phyloP scores from a whole-genome alignment of 2,329 filamentous ascomycete species.

The Helotiales sp. region DNA sequence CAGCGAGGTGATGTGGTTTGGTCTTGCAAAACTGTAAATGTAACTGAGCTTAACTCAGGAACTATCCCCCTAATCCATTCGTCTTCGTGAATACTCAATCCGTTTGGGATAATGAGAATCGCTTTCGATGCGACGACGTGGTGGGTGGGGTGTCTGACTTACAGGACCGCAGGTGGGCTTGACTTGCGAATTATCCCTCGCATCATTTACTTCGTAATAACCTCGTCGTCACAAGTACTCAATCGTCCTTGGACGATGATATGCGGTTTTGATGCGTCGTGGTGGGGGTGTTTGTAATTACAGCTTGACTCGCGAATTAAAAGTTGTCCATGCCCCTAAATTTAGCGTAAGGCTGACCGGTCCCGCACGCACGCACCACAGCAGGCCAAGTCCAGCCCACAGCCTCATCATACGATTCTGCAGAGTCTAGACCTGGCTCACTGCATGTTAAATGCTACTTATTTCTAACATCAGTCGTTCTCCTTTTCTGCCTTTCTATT shows the following conservation, averaged over 20 bases:
- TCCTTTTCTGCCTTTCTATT: background rate
- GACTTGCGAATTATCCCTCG: too few species aligned
- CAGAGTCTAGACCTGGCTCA: conserved; percentile 3
- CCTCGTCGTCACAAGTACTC: background rate
- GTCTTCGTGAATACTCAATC: too few species aligned
- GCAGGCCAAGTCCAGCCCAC: too few species aligned
- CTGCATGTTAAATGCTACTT: conserved; percentile 3
- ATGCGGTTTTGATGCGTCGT: background rate
- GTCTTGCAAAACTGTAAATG: background rate
- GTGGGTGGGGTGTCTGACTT: too few species aligned
- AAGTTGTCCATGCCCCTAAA: background rate
- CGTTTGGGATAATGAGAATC: too few species aligned
- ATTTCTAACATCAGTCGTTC: conserved; percentile 2
- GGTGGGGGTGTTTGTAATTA: conserved; percentile 1
- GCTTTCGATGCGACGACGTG: too few species aligned
- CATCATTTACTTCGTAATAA: too few species aligned
- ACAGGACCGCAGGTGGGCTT: too few species aligned
- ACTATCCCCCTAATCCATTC: too few species aligned
- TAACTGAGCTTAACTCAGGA: background rate
- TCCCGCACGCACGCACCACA: too few species aligned
- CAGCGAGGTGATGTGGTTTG: too few species aligned
- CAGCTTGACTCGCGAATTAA: conserved; percentile 9
- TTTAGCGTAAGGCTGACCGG: conserved; percentile 15
- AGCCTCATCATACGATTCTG: conserved; percentile 5
- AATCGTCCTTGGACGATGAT: background rate